Percentiles rank a stretch among this genome's conserved stretches.
phyloP scores from a whole-genome alignment of 2,329 filamentous ascomycete genomes.

The Fusarium anguioides region DNA sequence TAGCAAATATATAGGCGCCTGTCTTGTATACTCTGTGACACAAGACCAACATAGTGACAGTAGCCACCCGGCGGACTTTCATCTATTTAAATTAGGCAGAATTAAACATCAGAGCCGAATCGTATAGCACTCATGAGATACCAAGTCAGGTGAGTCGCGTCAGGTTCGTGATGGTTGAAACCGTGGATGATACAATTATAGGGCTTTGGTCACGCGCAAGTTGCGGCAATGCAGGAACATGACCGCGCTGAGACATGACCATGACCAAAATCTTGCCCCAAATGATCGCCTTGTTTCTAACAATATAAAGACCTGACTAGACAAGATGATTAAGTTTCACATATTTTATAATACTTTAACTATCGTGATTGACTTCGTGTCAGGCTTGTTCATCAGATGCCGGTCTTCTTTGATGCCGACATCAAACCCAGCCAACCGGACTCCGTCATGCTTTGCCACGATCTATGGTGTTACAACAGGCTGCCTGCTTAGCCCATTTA shows the following conservation, averaged over 20 bases:
- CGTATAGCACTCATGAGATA: slow-evolving; percentile 3
- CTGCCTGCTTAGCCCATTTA: slow-evolving; percentile 6
- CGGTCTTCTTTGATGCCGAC: slow-evolving; percentile 25
- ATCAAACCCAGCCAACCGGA: slow-evolving; percentile 13
- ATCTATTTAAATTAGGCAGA: slow-evolving; percentile 25
- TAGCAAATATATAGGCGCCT: slow-evolving; percentile 30
- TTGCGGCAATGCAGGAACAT: slow-evolving; percentile 38
- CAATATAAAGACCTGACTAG: slow-evolving; percentile 24
- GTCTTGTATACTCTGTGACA: slow-evolving; percentile 19
- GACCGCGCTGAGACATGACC: slow-evolving; percentile 34
- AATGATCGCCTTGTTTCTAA: slow-evolving; percentile 24
- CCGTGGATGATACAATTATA: slow-evolving; percentile 29
- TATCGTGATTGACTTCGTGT: slow-evolving; percentile 35
- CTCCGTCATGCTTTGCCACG: slow-evolving; percentile 12
- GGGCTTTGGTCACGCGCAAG: slow-evolving; percentile 28
- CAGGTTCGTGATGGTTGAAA: slow-evolving; percentile 37
- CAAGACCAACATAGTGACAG: slow-evolving; percentile 17
- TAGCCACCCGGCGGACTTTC: background rate
- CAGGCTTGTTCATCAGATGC: slow-evolving; percentile 39
- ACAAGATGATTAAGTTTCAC: slow-evolving; percentile 18
- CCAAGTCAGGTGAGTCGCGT: slow-evolving; percentile 38
- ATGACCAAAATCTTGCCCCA: slow-evolving; percentile 26
- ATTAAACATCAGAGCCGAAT: background rate
- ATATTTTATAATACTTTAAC: slow-evolving; percentile 4
- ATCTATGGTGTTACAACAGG: slow-evolving; percentile 14